These are phyloP conservation scores for Rhodotorula sp. DNA, from an alignment of 1,284 basidiomycete species.

Conservation along the genomic window DNA sequence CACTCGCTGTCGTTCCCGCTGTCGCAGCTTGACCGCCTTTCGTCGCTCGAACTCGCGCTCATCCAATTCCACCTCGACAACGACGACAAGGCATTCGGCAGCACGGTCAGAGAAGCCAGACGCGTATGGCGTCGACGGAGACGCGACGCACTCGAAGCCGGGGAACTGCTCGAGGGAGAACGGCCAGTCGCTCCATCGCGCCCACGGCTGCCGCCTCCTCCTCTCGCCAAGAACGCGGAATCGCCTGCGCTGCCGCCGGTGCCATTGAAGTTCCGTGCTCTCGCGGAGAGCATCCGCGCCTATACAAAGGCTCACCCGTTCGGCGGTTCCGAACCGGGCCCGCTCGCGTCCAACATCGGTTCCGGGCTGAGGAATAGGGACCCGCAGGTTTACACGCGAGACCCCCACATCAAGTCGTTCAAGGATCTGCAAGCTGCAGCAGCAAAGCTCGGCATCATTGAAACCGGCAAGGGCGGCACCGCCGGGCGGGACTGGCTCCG, in stretches of 20 bases:
- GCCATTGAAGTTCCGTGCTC: not conserved
- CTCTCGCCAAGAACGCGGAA: no score
- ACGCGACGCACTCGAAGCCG: not conserved
- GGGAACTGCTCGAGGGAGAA: slow-evolving; percentile 1
- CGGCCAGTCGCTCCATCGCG: not conserved
- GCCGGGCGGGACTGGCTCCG: not conserved
- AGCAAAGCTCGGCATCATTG: not conserved
- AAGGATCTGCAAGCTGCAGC: not conserved
- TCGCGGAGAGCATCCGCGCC: slow-evolving; percentile 4
- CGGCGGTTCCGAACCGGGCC: not conserved
- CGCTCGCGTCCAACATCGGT: not conserved
- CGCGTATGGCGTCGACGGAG: not conserved
- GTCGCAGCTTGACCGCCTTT: not conserved
- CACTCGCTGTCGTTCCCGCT: slow-evolving; percentile 13
- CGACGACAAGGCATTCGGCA: slow-evolving; percentile 1
- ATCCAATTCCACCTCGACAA: slow-evolving; percentile 21
- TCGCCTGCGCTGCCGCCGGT: not conserved
- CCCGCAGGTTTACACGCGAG: not conserved
- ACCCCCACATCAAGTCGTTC: not conserved
- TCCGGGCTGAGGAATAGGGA: not conserved
- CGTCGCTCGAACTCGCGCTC: slow-evolving; percentile 8
- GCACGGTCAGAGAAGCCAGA: not conserved
- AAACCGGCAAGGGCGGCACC: not conserved
- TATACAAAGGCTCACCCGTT: no score
- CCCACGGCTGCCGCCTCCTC: not conserved